phyloP scores from a whole-genome alignment of 495 filamentous ascomycete genomes.

The Penicillium simplicissimum region DNA sequence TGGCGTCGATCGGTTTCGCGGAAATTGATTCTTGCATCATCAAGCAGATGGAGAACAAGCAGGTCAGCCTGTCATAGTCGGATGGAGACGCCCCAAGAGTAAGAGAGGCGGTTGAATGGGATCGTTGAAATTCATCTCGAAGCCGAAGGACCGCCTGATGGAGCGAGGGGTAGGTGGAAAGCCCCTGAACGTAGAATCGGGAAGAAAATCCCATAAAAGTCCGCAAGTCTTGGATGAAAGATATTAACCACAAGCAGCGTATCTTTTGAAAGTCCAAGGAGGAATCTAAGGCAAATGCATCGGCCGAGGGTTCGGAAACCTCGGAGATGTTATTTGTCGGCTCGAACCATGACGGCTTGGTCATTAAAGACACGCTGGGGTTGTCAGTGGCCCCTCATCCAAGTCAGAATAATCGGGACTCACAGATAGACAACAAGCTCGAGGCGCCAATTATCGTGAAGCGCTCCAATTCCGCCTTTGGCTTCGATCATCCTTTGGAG shows the following conservation, averaged over 20 bases:
- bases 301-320: conserved; percentile 5
- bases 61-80: conserved; percentile 23
- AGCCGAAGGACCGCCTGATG: conserved; percentile 25
- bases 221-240: conserved; percentile 35
- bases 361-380: conserved; percentile 30
- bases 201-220: conserved; percentile 28
- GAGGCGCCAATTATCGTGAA: conserved; percentile 31
- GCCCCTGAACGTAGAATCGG: conserved; percentile 17
- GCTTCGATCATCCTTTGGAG: conserved; percentile 34
- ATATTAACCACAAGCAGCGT: conserved; percentile 34
- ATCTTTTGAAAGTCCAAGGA: conserved; percentile 28
- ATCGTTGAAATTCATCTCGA: conserved; percentile 18
- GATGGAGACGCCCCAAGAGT: neutral
- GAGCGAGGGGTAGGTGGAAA: conserved; percentile 17
- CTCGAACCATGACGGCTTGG: conserved; percentile 32
- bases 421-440: conserved; percentile 32
- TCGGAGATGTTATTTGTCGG: conserved; percentile 24
- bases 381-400: neutral
- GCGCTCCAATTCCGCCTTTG: conserved; percentile 23
- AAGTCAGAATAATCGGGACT: neutral
- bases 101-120: neutral
- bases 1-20: neutral
- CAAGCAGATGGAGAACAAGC: conserved; percentile 29
- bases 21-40: conserved; percentile 33
- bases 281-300: conserved; percentile 1